phyloP scores from a whole-genome alignment of 164 flowering plant species.

The Chimonanthus praecox region DNA sequence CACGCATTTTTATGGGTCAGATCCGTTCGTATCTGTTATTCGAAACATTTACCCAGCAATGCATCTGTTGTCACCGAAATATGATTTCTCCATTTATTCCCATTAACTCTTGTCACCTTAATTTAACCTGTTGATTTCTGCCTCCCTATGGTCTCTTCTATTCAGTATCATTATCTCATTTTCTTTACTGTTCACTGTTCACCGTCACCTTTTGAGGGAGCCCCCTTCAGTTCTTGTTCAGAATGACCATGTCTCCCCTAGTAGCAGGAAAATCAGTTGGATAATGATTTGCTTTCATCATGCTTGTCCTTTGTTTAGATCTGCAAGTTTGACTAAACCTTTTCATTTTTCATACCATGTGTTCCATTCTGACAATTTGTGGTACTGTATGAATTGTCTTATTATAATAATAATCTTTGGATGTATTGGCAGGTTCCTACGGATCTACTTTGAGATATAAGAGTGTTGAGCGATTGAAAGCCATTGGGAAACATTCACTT shows the following conservation, averaged over 20 bases:
- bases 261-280: background rate
- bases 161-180: no score
- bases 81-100: no score
- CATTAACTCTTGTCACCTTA: no score
- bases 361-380: background rate
- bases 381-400: background rate
- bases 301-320: background rate
- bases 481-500: conserved; percentile 85
- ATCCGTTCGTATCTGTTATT: no score
- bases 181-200: background rate
- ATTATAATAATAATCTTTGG: background rate
- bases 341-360: background rate
- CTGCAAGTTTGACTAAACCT: background rate
- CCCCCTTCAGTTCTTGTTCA: background rate
- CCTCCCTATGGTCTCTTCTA: background rate
- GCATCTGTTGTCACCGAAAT: no score
- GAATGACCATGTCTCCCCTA: background rate
- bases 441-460: conserved; percentile 92
- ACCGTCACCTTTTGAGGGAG: background rate
- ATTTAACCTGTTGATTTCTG: background rate
- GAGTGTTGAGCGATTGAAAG: conserved; percentile 79
- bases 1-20: no score
- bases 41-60: no score
- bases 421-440: conserved; percentile 61
- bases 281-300: background rate